Conservation (phyloP, 1,284 basidiomycete species). For the Malassezia dermatis region DNA sequence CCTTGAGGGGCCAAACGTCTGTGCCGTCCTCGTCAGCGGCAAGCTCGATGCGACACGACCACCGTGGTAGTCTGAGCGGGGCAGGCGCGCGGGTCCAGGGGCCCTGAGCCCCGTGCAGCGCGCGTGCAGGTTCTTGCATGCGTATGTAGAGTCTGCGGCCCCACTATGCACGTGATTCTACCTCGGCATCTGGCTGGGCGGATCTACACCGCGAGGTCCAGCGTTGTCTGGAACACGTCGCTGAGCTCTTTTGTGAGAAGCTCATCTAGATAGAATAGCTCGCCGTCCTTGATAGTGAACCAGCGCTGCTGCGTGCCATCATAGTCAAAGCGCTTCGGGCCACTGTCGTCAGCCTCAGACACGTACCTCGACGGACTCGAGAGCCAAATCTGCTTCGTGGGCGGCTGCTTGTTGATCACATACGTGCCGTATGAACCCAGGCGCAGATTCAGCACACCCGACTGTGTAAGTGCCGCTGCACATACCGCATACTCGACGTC, state of each 20-base stretch:
- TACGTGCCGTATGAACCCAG: conserved; percentile 82
- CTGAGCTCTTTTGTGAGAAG: conserved; percentile 33
- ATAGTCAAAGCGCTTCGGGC: conserved; percentile 45
- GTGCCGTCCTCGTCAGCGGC: not conserved
- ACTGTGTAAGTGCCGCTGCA: conserved; percentile 51
- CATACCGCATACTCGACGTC: conserved; percentile 91
- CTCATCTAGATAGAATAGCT: conserved; percentile 25
- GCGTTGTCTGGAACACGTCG: conserved; percentile 24
- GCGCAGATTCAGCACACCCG: conserved; percentile 77
- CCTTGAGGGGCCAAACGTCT: conserved; percentile 12
- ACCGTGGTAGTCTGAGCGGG: not conserved
- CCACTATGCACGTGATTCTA: not conserved
- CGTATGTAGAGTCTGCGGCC: not conserved
- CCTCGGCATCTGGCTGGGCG: not conserved
- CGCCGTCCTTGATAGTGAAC: conserved; percentile 39
- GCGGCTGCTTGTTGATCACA: conserved; percentile 98
- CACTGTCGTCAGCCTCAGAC: conserved; percentile 20
- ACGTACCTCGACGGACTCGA: conserved; percentile 60
- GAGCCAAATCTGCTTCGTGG: conserved; percentile 97
- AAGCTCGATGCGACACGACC: not conserved
- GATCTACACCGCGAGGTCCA: conserved; percentile 13
- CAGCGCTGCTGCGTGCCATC: conserved; percentile 26
- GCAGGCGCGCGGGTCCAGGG: not conserved
- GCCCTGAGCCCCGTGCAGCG: not conserved
- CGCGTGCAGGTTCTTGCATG: not conserved